Conservation (phyloP, 805 yeast species). For the Ogataea pilisensis region DNA sequence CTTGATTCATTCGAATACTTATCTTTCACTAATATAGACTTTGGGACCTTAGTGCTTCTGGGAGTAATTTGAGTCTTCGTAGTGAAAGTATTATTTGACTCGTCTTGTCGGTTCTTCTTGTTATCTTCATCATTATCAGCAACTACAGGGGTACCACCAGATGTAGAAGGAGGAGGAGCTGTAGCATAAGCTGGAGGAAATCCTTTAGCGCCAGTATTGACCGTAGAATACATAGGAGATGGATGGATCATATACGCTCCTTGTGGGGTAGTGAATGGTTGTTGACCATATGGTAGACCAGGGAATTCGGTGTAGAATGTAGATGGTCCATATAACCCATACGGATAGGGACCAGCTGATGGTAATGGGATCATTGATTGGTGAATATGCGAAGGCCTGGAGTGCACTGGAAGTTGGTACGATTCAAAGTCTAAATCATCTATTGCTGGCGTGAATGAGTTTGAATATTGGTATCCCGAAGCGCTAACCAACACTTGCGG, state of each 20-base stretch:
- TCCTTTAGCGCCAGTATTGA: slow-evolving; percentile 9
- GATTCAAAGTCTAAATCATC: slow-evolving; percentile 17
- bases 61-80: slow-evolving; percentile 2
- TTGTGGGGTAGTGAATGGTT: slow-evolving; percentile 9
- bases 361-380: slow-evolving; percentile 13
- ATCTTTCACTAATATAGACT: slow-evolving; percentile 14
- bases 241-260: slow-evolving; percentile 5
- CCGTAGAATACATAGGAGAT: slow-evolving; percentile 12
- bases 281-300: slow-evolving; percentile 10
- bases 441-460: slow-evolving; percentile 11
- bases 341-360: slow-evolving; percentile 17
- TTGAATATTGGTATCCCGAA: slow-evolving; percentile 11
- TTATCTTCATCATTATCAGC: not conserved
- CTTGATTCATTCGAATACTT: slow-evolving; percentile 2
- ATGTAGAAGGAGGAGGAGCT: slow-evolving; percentile 11
- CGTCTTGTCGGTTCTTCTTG: not conserved
- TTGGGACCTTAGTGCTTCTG: slow-evolving; percentile 6
- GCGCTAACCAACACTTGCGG: slow-evolving; percentile 16
- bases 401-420: slow-evolving; percentile 1
- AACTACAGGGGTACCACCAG: too few species aligned
- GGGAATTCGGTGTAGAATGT: slow-evolving; percentile 18
- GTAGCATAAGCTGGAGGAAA: slow-evolving; percentile 15
- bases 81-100: not conserved
- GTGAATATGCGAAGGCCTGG: slow-evolving; percentile 1
- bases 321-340: slow-evolving; percentile 19